Evolutionary conservation across 2,329 filamentous ascomycete genomes (phyloP), one percentile per base, ranked within the genome.

Genomic region (Fusarium sp.): DNA sequence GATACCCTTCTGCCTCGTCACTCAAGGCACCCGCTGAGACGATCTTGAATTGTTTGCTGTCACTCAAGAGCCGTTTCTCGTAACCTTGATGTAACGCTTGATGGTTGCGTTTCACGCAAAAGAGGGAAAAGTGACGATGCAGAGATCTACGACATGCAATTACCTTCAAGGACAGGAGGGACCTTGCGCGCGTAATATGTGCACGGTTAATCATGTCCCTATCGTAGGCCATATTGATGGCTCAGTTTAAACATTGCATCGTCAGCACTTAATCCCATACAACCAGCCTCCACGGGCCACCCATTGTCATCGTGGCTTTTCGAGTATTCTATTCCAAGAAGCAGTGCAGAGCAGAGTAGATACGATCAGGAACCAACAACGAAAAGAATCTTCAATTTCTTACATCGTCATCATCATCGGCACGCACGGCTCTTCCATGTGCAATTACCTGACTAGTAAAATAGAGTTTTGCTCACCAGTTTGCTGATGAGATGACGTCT

Each of bases 241-340:
- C 54, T 52, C 52, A 46, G 47, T 49, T 45, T 56, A 67, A 62
- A 69, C 60, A 65, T 62, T 53, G 45, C 62, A 59, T 55, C 39
- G 67, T 72, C 65, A 73, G 64, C 68, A 73, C 71, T 73, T 63
- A 72, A 72, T 73, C 64, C 68, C 33, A 56, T 47, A 56, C 56
- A 48, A 43, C 62, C 47, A 59, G 44, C 52, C 55, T 59, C 62
- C 65, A 51, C 52, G 20, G 61, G 56, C 51, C 67, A 50, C 46
- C 30, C 46, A 54, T 35, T 28, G 26, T 44, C 44, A 63, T 56
- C 28, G 17, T 43, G 14, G 20, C 43, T 48, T 30, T 15, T 33
- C 15, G 24, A 24, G 6, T 15, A 7, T 50, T 53, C 66, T 66
- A 66, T 68, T 64, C 41, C 40, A 37, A 53, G 61, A 67, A 58